Percentiles rank a stretch among this genome's conserved stretches.
phyloP scores from a whole-genome alignment of 441 rosid species.

The Flueggea neowawraea region DNA sequence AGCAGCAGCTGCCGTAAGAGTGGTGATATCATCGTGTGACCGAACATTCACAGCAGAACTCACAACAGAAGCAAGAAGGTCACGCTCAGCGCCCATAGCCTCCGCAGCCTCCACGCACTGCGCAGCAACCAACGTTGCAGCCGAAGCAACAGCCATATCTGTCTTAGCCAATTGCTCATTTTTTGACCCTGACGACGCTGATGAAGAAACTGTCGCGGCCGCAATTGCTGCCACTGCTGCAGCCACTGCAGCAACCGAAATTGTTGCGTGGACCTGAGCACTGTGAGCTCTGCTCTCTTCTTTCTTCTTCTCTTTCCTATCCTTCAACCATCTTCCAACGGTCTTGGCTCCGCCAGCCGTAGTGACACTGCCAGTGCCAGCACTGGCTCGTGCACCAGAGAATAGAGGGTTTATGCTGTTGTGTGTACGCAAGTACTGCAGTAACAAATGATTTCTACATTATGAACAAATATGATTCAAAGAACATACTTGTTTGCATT shows the following conservation, averaged over 20 bases:
- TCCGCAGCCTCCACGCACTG: constrained; percentile 97
- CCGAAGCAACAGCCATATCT: constrained; percentile 87
- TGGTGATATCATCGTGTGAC: constrained; percentile 79
- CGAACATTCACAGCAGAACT: constrained; percentile 88
- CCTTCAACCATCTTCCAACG: constrained; percentile 94
- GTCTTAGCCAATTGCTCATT: constrained; percentile 66
- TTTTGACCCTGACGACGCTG: constrained; percentile 36
- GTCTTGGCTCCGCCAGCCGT: constrained; percentile 73
- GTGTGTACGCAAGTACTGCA: constrained; percentile 83
- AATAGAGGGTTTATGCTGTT: constrained; percentile 70
- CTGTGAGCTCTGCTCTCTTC: constrained; percentile 83
- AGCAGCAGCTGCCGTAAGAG: constrained; percentile 95
- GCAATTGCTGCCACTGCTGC: constrained; percentile 84
- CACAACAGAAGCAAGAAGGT: constrained; percentile 71
- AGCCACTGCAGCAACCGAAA: too few species aligned
- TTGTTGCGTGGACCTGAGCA: constrained; percentile 84
- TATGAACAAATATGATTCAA: too few species aligned
- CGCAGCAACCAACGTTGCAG: constrained; percentile 88
- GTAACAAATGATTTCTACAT: constrained; percentile 5
- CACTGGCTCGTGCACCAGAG: constrained; percentile 46
- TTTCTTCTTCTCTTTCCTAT: constrained; percentile 87
- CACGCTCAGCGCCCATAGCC: constrained; percentile 85
- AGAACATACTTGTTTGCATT: too few species aligned
- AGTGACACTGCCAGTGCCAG: constrained; percentile 42
- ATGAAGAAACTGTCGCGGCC: constrained; percentile 72